Conservation (phyloP, 805 yeast genomes). For the Schizosaccharomyces cryophilus region DNA sequence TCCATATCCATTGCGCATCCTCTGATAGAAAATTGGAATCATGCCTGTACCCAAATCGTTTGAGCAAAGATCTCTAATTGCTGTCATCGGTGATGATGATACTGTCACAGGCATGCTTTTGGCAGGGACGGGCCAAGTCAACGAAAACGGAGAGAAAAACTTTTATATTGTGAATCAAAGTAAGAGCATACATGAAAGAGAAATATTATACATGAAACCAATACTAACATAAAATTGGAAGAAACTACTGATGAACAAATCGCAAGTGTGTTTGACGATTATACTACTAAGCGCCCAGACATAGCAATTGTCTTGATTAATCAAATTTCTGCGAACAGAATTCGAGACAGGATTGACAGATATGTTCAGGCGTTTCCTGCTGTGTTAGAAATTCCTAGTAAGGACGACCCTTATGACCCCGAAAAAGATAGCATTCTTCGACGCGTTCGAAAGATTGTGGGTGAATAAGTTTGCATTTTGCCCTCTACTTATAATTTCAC, state of each 20-base stretch:
- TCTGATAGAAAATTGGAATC: not conserved
- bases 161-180: conserved; percentile 59
- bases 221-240: not conserved
- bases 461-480: conserved; percentile 27
- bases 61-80: conserved; percentile 46
- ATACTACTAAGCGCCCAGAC: conserved; percentile 52
- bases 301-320: conserved; percentile 81
- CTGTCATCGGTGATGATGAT: conserved; percentile 87
- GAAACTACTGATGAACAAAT: conserved; percentile 53
- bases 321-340: conserved; percentile 82
- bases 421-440: conserved; percentile 89
- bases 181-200: not conserved
- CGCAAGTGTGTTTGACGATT: conserved; percentile 47
- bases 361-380: conserved; percentile 89
- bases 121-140: conserved; percentile 83
- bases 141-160: conserved; percentile 37
- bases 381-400: conserved; percentile 84
- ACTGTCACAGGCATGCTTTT: conserved; percentile 84
- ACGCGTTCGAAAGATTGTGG: conserved; percentile 83
- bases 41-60: not conserved
- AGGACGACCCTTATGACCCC: conserved; percentile 94
- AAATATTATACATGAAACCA: not conserved
- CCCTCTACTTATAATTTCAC: conserved; percentile 7
- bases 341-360: conserved; percentile 57
- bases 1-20: too few species aligned